phyloP scores from a whole-genome alignment of 106 monocot species.

The Apostasia ramifera region DNA sequence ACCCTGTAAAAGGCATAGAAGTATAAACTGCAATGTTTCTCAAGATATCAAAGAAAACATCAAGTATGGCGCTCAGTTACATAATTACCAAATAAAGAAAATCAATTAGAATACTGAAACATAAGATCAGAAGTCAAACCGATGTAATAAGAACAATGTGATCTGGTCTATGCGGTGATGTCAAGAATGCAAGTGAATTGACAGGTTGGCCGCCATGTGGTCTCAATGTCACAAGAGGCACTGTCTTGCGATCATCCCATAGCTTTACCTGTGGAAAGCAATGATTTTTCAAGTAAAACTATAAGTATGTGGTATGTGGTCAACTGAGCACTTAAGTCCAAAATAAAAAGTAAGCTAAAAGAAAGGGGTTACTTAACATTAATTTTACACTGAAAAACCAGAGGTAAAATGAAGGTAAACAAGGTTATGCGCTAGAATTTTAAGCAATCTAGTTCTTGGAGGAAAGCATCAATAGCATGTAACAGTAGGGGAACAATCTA shows the following conservation, averaged over 20 bases:
- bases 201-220: slow-evolving; percentile 95
- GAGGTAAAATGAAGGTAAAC: background rate
- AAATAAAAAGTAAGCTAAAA: background rate
- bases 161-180: slow-evolving; percentile 66
- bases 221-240: slow-evolving; percentile 50
- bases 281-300: background rate
- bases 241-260: slow-evolving; percentile 81
- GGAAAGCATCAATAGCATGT: background rate
- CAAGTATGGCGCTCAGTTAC: no score
- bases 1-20: slow-evolving; percentile 36
- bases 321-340: background rate
- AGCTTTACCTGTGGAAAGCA: slow-evolving; percentile 77
- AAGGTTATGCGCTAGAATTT: no score
- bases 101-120: no score
- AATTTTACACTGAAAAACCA: background rate
- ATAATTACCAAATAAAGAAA: no score
- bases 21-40: background rate
- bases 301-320: background rate
- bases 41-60: no score
- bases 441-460: background rate
- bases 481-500: background rate
- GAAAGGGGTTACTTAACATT: background rate
- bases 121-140: slow-evolving; percentile 30
- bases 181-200: slow-evolving; percentile 80
- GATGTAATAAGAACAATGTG: slow-evolving; percentile 92